Evolutionary conservation across 176 grass and related monocot species (phyloP).

Genomic region (Tuctoria greenei): DNA sequence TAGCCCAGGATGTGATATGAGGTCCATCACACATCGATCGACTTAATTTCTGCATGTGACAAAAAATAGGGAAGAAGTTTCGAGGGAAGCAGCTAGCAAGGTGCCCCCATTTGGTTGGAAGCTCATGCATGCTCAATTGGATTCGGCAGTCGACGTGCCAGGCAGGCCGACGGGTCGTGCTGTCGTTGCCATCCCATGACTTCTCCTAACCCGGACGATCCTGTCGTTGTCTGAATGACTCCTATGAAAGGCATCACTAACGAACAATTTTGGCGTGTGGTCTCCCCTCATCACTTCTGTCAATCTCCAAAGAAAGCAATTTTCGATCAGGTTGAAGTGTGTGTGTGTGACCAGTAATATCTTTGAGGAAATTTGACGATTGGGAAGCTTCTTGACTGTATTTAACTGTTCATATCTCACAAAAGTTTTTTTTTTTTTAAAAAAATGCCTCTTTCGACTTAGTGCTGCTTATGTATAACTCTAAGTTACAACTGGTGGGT

Average conservation of each 20-base stretch:
- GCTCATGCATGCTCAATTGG: conserved; percentile 7
- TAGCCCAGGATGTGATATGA: background rate
- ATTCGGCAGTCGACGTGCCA: conserved; percentile 7
- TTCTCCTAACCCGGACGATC: conserved; percentile 1
- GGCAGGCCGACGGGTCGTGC: background rate
- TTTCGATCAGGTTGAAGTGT: background rate
- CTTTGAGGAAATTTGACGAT: background rate
- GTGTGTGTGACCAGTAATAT: no score
- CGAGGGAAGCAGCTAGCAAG: background rate
- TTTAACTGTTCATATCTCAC: background rate
- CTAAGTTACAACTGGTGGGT: background rate
- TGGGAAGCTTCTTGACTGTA: background rate
- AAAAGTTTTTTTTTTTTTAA: background rate
- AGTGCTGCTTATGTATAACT: background rate
- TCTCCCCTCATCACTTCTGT: background rate
- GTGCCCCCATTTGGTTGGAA: conserved; percentile 28
- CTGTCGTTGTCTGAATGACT: background rate
- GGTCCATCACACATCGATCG: background rate
- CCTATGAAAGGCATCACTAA: background rate
- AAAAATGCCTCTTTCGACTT: background rate
- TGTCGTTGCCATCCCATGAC: background rate
- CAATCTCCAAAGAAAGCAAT: no score
- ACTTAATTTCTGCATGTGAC: conserved; percentile 20
- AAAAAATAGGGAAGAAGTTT: background rate
- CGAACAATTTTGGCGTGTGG: background rate